phyloP scores from a whole-genome alignment of 2,329 filamentous ascomycete genomes.

The Arthrobotrys musiformis region DNA sequence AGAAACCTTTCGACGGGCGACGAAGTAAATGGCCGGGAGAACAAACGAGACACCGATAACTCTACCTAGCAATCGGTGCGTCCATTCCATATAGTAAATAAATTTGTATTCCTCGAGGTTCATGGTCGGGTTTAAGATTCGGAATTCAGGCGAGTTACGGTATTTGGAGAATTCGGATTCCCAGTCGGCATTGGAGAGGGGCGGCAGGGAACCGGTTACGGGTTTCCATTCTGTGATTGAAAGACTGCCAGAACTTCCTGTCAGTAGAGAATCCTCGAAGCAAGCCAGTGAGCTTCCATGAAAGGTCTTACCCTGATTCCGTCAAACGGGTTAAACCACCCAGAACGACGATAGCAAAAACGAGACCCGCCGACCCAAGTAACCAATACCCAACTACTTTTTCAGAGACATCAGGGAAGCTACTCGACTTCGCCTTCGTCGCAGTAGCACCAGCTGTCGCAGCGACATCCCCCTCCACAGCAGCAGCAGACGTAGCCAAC shows the following conservation, averaged over 20 bases:
- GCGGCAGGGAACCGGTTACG: slow-evolving; percentile 90
- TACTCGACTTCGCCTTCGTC: slow-evolving; percentile 39
- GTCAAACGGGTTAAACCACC: slow-evolving; percentile 92
- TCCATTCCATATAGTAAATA: slow-evolving; percentile 99
- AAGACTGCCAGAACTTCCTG: slow-evolving; percentile 69
- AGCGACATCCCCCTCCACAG: slow-evolving; percentile 1
- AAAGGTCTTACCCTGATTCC: slow-evolving; percentile 81
- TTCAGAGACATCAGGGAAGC: slow-evolving; percentile 71
- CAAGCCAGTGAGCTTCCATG: background rate
- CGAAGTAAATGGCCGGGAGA: slow-evolving; percentile 86
- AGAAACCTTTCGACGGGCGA: slow-evolving; percentile 81
- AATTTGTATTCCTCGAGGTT: slow-evolving; percentile 92
- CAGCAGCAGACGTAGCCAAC: slow-evolving; percentile 16
- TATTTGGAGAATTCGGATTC: slow-evolving; percentile 93
- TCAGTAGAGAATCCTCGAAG: background rate
- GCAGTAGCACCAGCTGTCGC: background rate
- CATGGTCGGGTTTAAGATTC: slow-evolving; percentile 92
- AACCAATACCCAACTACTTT: slow-evolving; percentile 92
- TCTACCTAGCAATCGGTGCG: slow-evolving; percentile 91
- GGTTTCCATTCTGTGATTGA: slow-evolving; percentile 99
- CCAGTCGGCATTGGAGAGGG: slow-evolving; percentile 82
- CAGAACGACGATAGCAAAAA: slow-evolving; percentile 96
- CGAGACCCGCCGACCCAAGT: slow-evolving; percentile 86
- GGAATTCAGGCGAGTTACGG: slow-evolving; percentile 89
- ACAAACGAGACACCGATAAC: slow-evolving; percentile 91